Evolutionary conservation across 1,284 basidiomycete genomes (phyloP), one percentile per base, ranked within the genome.

Genomic region (Trametes hirsuta): DNA sequence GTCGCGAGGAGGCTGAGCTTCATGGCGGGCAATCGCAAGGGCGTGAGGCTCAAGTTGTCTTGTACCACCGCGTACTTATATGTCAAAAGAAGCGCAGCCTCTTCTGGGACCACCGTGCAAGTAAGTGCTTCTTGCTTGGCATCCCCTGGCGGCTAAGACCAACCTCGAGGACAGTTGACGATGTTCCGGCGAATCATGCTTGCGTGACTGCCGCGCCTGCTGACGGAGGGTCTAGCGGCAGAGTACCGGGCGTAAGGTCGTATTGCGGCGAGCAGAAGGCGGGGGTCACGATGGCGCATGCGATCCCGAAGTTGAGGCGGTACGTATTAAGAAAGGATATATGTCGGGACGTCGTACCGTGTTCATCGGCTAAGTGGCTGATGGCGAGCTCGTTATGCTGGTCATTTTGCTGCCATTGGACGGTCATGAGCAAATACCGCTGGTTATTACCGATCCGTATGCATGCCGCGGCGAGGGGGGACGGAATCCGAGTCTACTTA

Each of bases 1-100:
- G 77, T 57, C 47, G 73, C 66, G 64, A 77, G 65, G 58, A 69
- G 48, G 25, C 71, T 58, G 25, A 71, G 64, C 68, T 72, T 74
- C 71, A 73, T 73, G 50, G 37, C 60, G 24, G 47, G 40, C n/a
- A 15, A 36, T 12, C n/a, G 55, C 42, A 50, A 45, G 40, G 48
- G 45, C 15, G 53, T 61, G 55, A 35, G 47, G 18, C 18, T 18
- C 18, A 18, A 18, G 55, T 15, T 42, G 9, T n/a, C 45, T 24
- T 15, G 21, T 18, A 51, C 36, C n/a, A 15, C 6, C 41, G 50
- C 37, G 22, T 44, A 47, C 62, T 65, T 65, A 62, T 62, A 62
- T 54, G 47, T 47, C 39, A 53, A 14, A 48, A 10, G 18, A 18
- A 18, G 18, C 15, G 21, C 21, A 8, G 6, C 15, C 40, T 22